Evolutionary conservation across 768 basidiomycete genomes (phyloP), one percentile per base, ranked within the genome.

Genomic region (Trametopsis cervina): DNA sequence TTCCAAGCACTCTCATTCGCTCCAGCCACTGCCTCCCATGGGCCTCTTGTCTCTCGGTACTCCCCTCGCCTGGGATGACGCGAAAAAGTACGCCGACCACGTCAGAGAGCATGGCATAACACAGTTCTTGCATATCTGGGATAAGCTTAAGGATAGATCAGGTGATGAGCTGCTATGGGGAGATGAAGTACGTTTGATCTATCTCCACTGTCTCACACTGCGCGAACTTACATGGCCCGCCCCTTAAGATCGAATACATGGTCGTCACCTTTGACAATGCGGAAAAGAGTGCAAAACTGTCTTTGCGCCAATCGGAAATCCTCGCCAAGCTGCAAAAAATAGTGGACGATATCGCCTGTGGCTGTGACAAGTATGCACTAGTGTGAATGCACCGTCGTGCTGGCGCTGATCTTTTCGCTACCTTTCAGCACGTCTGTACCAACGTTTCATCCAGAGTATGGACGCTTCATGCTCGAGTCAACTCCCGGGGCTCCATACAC

Each of bases 151-250:
- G 75, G 86, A 90, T 61, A 76, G 89, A 54, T 77, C 80, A 18
- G 94, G 93, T 1, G 93, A 98, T 60, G 88, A 91, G 54, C 71
- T 99, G 24, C 76, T 96, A 10, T 99, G 96, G 96, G 96, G 96
- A 15, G 96, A 99, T 61, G 96, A 99, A 85, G 95, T 95, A 65
- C 40, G 36, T 26, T 50, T 42, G 15, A 25, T 43, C 43, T 29
- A 15, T 11, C 13, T 33, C 29, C 20, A 38, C 27, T 52, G 52
- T 20, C 40, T 46, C 42, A 38, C 38, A 12, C 29, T 33, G 17
- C 42, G 18, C 39, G 17, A 35, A 22, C 42, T 51, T 37, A 26
- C 23, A 27, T 21, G 46, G 37, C 40, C 60, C 54, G 47, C 46
- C 44, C 56, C 17, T 41, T 40, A 60, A 96, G 94, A 75, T 99